phyloP scores from a whole-genome alignment of 129 eudicot genomes.

The Ambrosia artemisiifolia region DNA sequence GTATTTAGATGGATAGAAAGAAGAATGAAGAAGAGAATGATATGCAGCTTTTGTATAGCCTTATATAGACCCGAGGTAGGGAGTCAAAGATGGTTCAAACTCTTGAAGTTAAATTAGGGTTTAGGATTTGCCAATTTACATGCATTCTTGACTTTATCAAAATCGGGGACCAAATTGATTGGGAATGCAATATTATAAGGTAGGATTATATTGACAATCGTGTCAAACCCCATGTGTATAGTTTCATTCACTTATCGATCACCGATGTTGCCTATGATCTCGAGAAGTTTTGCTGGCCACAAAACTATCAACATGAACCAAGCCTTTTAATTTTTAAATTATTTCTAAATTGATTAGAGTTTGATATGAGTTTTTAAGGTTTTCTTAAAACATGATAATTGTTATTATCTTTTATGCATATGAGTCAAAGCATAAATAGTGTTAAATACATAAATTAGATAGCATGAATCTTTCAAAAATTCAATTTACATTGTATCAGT shows the following conservation, averaged over 20 bases:
- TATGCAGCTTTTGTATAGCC: constrained; percentile 33
- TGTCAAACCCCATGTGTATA: constrained; percentile 57
- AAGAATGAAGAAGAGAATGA: constrained; percentile 29
- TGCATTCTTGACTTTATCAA: constrained; percentile 26
- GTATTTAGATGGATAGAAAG: constrained; percentile 17
- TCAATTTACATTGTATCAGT: too few relatives aligned
- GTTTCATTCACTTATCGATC: constrained; percentile 36
- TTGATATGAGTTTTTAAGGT: too few relatives aligned
- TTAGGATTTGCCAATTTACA: constrained; percentile 23
- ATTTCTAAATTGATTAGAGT: background rate
- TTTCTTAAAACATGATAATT: too few relatives aligned
- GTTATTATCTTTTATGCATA: too few relatives aligned
- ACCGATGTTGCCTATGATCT: constrained; percentile 41
- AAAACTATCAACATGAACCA: constrained; percentile 24
- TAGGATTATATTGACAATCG: constrained; percentile 36
- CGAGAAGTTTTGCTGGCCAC: constrained; percentile 36
- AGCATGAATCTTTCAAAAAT: too few relatives aligned
- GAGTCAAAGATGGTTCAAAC: constrained; percentile 45
- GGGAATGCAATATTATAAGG: constrained; percentile 28
- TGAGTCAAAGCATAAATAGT: too few relatives aligned
- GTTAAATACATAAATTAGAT: too few relatives aligned
- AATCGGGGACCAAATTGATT: constrained; percentile 39
- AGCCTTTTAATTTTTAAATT: background rate
- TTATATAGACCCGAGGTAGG: constrained; percentile 24
- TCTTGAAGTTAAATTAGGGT: constrained; percentile 12